Conservation (phyloP, 2,329 filamentous ascomycete species). For the Xylaria polymorpha region DNA sequence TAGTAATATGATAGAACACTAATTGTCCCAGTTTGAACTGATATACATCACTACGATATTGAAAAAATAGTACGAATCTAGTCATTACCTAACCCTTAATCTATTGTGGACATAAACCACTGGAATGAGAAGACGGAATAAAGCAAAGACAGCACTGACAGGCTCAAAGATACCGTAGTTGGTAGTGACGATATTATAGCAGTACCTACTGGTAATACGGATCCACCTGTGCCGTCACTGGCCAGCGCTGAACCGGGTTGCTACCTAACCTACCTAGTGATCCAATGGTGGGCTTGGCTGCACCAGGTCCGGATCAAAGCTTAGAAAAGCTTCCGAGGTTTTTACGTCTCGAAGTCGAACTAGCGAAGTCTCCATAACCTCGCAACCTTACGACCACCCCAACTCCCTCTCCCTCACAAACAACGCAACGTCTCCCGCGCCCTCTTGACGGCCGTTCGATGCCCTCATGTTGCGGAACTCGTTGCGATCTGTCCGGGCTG, state of each 20-base stretch:
- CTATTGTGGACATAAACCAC: not conserved
- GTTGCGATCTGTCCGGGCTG: slow-evolving; percentile 71
- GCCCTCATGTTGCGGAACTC: slow-evolving; percentile 76
- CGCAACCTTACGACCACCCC: slow-evolving; percentile 39
- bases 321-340: slow-evolving; percentile 45
- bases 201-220: not conserved
- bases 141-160: not conserved
- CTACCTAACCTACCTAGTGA: not conserved
- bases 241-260: slow-evolving; percentile 21
- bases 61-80: not conserved
- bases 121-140: not conserved
- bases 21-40: slow-evolving; percentile 36
- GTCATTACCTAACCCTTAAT: not conserved
- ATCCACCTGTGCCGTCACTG: slow-evolving; percentile 34
- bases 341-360: slow-evolving; percentile 43
- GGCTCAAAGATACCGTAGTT: not conserved
- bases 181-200: not conserved
- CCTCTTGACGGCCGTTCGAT: slow-evolving; percentile 51
- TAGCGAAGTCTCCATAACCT: slow-evolving; percentile 34
- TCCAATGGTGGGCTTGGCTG: slow-evolving; percentile 20
- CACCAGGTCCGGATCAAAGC: slow-evolving; percentile 30
- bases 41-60: not conserved
- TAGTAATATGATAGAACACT: slow-evolving; percentile 48
- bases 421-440: slow-evolving; percentile 43
- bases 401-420: slow-evolving; percentile 23